Percentiles rank a stretch among this genome's conserved stretches.
Evolutionary conservation across 1,139 yeast species (phyloP).

Genomic region (Hansenula sp.): DNA sequence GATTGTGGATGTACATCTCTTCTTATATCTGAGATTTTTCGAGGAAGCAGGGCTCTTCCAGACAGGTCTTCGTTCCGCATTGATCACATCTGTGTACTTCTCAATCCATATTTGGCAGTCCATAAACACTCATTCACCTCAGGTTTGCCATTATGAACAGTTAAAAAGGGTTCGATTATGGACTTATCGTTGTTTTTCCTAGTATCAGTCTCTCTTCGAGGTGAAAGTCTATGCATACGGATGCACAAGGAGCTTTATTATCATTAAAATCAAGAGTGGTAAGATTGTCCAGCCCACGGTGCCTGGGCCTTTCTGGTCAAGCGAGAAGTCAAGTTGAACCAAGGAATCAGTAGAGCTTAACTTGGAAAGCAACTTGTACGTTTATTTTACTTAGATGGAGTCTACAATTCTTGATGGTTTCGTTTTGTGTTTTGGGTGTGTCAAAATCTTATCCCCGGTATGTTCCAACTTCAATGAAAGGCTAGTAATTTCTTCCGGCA

Average conservation of each 20-base stretch:
- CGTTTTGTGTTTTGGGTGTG: neutral
- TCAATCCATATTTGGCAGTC: neutral
- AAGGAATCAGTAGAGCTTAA: neutral
- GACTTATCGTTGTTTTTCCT: neutral
- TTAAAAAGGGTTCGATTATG: neutral
- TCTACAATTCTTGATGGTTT: neutral
- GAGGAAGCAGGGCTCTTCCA: neutral
- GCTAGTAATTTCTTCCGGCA: too few species aligned
- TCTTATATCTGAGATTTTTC: too few species aligned
- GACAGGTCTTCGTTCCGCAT: too few species aligned
- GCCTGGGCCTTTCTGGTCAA: too few species aligned
- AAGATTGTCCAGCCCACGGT: too few species aligned
- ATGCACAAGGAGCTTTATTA: neutral
- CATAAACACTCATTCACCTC: neutral
- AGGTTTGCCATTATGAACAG: neutral
- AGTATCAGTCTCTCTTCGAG: neutral
- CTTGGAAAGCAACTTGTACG: neutral
- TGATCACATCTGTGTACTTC: too few species aligned
- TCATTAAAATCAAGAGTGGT: neutral
- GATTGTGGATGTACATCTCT: neutral
- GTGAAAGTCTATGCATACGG: neutral
- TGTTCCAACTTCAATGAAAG: neutral
- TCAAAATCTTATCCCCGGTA: conserved; percentile 1
- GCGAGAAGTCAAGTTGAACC: too few species aligned
- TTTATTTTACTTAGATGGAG: neutral